Evolutionary conservation across 768 basidiomycete genomes (phyloP), one percentile per base, ranked within the genome.

Genomic region (Pholiota conissans): DNA sequence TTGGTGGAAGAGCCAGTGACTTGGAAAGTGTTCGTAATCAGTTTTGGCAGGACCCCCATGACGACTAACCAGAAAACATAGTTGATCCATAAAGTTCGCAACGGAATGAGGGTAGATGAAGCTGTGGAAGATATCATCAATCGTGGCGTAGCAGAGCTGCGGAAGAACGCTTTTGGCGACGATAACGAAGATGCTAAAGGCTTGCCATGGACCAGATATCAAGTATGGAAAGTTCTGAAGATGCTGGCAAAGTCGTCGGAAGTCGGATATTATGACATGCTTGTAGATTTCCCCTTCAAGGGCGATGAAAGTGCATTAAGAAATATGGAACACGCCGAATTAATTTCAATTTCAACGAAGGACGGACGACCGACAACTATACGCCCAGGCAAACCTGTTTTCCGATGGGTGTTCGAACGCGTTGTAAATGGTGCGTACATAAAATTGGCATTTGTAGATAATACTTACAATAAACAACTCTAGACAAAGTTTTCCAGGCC

Each of bases 131-230:
- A 98, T 66, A 93, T 98, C 64, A 84, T 97, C 58, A 72, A 74
- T 20, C 82, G 91, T 14, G 88, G 87, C 30, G 84, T 94, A 9
- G 80, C 85, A 30, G 95, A 97, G 69, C 74, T 98, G 49, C 79
- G 91, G 47, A 98, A 98, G 79, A 89, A 83, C 47, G 91, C 91
- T 0, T 99, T 98, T 67, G 96, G 95, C 0, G 95, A 97, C 61
- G 95, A 97, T 66, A 72, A 78, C 1, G 93, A 96, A 54, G 95
- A 97, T 65, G 89, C 90, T 2, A 95, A 93, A 72, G 76, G 67
- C 46, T 72, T 96, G 35, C 77, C 85, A 0, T 99, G 97, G 97
- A 80, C 86, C 4, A 79, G 88, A 46, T 89, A 93, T 59, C 94
- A 98, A 67, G 94, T 85, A 0, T 98, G 95, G 93, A 80, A 77